Evolutionary conservation across 2,329 filamentous ascomycete genomes (phyloP).

Genomic region (Diplocarpon rosae): DNA sequence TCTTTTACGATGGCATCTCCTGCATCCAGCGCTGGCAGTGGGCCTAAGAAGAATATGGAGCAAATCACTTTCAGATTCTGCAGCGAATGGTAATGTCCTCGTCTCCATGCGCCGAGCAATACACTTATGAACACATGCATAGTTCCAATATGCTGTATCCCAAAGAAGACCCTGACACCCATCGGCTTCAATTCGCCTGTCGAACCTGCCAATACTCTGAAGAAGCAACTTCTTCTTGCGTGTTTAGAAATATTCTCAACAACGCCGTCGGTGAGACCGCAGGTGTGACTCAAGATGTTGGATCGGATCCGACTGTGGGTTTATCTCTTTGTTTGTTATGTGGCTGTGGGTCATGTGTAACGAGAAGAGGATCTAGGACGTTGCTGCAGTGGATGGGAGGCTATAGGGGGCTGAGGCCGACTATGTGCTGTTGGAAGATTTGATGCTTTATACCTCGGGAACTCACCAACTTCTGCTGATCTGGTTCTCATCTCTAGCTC

Average conservation of each 20-base stretch:
- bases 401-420: slow-evolving; percentile 1
- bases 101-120: slow-evolving; percentile 8
- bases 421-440: slow-evolving; percentile 2
- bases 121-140: slow-evolving; percentile 15
- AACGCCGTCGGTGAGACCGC: slow-evolving; percentile 89
- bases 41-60: slow-evolving; percentile 43
- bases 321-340: slow-evolving; percentile 37
- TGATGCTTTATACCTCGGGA: slow-evolving; percentile 10
- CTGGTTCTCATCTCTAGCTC: slow-evolving; percentile 52
- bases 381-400: slow-evolving; percentile 5
- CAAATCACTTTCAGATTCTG: slow-evolving; percentile 97
- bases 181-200: slow-evolving; percentile 88
- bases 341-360: slow-evolving; percentile 34
- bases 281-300: slow-evolving; percentile 94
- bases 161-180: slow-evolving; percentile 78
- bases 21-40: slow-evolving; percentile 36
- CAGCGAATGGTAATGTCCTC: slow-evolving; percentile 65
- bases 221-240: slow-evolving; percentile 75
- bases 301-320: slow-evolving; percentile 98
- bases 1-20: slow-evolving; percentile 43
- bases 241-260: slow-evolving; percentile 90
- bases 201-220: slow-evolving; percentile 91
- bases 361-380: slow-evolving; percentile 8
- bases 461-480: slow-evolving; percentile 28
- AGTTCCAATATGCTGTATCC: slow-evolving; percentile 96